Evolutionary conservation across 805 yeast genomes (phyloP), one percentile per base, ranked within the genome.

Genomic region (Cyberlindnera bimundalis): DNA sequence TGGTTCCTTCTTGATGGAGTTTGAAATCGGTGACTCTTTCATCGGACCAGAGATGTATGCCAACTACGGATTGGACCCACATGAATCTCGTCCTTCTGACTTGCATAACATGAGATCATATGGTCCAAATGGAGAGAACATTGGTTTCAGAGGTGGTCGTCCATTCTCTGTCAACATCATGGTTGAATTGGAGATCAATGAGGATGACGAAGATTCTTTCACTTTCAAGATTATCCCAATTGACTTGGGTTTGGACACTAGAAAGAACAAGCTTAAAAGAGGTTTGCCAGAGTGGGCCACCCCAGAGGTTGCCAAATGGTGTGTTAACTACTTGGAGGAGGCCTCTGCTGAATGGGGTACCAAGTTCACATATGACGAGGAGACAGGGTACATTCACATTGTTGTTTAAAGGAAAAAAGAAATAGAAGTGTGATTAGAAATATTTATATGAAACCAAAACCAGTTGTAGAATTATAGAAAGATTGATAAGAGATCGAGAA

Each of bases 1-100:
- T 20, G 60, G 60, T 18, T 48, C 55, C 15, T 48, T 57, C 17
- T 27, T 57, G 29, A 56, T 57, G 61, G 59, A 56, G 35, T 57
- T 57, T 23, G 62, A 48, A 40, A 50, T 52, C 14, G 62, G 57
- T 36, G 52, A 47, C 25, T 53, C 58, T 2, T 40, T 53, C 17
- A 46, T 55, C 15, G 47, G 59, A 11, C 56, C 56, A 28, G 62
- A 56, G 34, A 53, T 56, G 57, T 52, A 52, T 37, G 51, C 48
- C 11, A 52, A 53, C 13, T 53, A 54, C 37, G 53, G 51, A 7
- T 43, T 52, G 30, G 52, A 52, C 21, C 48, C 48, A 16, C 31
- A 46, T n/a, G 47, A 43, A 31, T 52, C 52, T 15, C 53, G 58
- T 35, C 61, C 61, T 11, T 51, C 58, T n/a, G 63, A 53, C 24